Evolutionary conservation across 345 rosid genomes (phyloP).

Genomic region (Sisymbrium altissimum): DNA sequence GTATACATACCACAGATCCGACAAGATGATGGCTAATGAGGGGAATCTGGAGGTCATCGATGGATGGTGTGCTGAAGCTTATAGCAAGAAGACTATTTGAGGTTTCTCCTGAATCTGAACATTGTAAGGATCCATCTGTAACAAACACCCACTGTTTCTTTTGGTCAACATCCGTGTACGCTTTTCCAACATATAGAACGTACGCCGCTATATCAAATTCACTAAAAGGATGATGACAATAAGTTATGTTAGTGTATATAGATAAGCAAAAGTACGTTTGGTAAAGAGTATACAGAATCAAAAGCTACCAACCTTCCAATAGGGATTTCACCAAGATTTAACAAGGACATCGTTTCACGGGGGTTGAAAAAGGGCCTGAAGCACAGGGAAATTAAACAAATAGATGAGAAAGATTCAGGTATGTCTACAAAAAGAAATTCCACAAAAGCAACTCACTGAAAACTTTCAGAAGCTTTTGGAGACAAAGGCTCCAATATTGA

Average conservation of each 20-base stretch:
- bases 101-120: constrained; percentile 37
- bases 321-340: constrained; percentile 70
- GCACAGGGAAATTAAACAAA: constrained; percentile 2
- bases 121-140: constrained; percentile 58
- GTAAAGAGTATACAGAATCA: neutral
- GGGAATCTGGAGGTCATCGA: constrained; percentile 41
- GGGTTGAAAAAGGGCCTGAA: constrained; percentile 82
- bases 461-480: constrained; percentile 40
- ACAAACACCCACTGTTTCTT: constrained; percentile 90
- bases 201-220: constrained; percentile 80
- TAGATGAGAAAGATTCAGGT: constrained; percentile 3
- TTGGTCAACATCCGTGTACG: constrained; percentile 41
- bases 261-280: neutral
- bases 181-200: constrained; percentile 78
- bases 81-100: constrained; percentile 71
- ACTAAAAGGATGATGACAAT: constrained; percentile 35
- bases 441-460: constrained; percentile 45
- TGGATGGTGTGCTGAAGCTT: constrained; percentile 58
- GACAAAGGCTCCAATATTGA: constrained; percentile 63
- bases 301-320: constrained; percentile 54
- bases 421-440: constrained; percentile 1
- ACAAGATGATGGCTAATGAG: constrained; percentile 63
- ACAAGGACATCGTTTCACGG: constrained; percentile 51
- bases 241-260: neutral
- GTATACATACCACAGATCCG: constrained; percentile 63